phyloP scores from a whole-genome alignment of 2,329 filamentous ascomycete genomes.

The Neurospora sp. region DNA sequence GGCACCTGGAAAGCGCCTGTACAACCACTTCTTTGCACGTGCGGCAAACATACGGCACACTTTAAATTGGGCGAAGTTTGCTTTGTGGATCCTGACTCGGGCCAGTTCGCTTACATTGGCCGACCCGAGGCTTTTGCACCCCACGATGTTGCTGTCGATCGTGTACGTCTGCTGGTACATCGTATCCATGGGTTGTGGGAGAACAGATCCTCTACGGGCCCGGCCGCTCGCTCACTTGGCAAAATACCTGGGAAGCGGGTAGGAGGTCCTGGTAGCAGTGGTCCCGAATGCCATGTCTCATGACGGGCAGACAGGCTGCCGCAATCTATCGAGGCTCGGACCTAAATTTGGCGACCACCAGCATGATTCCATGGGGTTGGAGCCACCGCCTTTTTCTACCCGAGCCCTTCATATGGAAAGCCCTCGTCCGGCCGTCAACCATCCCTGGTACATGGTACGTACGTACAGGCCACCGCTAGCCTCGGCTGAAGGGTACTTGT shows the following conservation, averaged over 20 bases:
- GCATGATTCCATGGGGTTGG: slow-evolving; percentile 1
- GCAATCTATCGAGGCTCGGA: slow-evolving; percentile 9
- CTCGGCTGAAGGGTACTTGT: slow-evolving; percentile 11
- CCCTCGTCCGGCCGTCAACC: slow-evolving; percentile 6
- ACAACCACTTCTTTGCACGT: slow-evolving; percentile 13
- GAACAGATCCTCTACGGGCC: slow-evolving; percentile 10
- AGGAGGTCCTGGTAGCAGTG: slow-evolving; percentile 1
- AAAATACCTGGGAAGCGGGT: slow-evolving; percentile 8
- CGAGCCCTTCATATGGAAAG: slow-evolving; percentile 8
- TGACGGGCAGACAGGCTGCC: slow-evolving; percentile 8
- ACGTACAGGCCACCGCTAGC: slow-evolving; percentile 8
- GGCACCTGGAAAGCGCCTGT: slow-evolving; percentile 12
- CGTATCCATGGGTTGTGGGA: slow-evolving; percentile 9
- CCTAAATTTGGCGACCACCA: slow-evolving; percentile 6
- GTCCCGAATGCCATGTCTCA: slow-evolving; percentile 7
- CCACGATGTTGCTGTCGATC: slow-evolving; percentile 27
- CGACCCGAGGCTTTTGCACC: slow-evolving; percentile 19
- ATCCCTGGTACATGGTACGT: slow-evolving; percentile 5
- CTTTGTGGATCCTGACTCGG: slow-evolving; percentile 21
- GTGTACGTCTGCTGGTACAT: slow-evolving; percentile 17
- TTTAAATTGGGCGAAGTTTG: slow-evolving; percentile 21
- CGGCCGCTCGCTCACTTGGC: slow-evolving; percentile 10
- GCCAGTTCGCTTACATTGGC: slow-evolving; percentile 22
- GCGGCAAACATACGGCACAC: slow-evolving; percentile 20
- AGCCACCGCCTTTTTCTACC: slow-evolving; percentile 8